Evolutionary conservation across 73 alveolate genomes (phyloP).

Genomic region (Tetrahymena elliotti): DNA sequence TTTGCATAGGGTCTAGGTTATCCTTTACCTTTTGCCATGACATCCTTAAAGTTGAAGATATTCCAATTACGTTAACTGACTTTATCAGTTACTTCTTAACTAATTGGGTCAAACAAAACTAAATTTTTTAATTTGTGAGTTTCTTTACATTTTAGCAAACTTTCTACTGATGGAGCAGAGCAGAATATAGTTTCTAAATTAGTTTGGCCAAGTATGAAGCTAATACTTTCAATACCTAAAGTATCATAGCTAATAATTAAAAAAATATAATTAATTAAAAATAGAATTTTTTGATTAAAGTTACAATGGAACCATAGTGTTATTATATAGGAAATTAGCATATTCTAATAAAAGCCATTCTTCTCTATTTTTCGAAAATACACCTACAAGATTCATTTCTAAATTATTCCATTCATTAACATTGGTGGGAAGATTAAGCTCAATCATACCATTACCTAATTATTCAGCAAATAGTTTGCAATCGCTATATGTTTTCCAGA

Average conservation of each 20-base stretch:
- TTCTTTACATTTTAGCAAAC: not conserved
- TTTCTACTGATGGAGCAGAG: conserved; percentile 7
- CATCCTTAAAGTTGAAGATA: not conserved
- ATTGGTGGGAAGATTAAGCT: not conserved
- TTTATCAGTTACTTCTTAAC: not conserved
- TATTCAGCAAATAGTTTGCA: not conserved
- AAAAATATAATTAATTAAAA: not conserved
- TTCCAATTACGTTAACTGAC: not conserved
- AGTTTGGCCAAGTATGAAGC: conserved; percentile 25
- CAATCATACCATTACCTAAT: conserved; percentile 1
- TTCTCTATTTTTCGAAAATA: conserved; percentile 59
- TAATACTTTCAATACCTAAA: conserved; percentile 22
- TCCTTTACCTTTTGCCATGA: conserved; percentile 7
- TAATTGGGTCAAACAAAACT: not conserved
- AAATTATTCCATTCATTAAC: conserved; percentile 13
- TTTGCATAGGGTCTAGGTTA: not conserved
- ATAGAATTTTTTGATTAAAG: not conserved
- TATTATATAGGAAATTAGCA: conserved; percentile 38
- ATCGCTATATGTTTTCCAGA: not conserved
- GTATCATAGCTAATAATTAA: conserved; percentile 10
- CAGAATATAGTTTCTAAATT: conserved; percentile 27
- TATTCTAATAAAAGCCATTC: conserved; percentile 65
- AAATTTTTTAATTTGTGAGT: conserved; percentile 3
- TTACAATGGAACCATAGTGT: conserved; percentile 62
- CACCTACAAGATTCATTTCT: conserved; percentile 34